phyloP scores from a whole-genome alignment of 176 grass and related monocot genomes.

The Bromus sterilis region DNA sequence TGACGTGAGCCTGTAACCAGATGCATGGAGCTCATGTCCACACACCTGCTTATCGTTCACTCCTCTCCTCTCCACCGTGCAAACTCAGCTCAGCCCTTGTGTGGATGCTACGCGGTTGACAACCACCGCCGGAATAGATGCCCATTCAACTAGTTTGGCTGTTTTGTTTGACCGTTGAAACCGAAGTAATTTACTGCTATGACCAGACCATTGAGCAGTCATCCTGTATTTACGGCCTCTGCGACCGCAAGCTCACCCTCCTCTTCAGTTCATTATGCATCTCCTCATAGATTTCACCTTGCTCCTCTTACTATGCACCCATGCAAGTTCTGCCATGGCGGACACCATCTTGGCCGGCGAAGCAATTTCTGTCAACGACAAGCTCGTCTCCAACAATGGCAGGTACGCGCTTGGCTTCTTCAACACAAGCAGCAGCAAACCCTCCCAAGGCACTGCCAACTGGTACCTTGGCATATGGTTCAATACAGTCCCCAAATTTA shows the following conservation, averaged over 20 bases:
- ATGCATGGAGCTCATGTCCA: neutral
- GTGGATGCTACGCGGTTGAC: neutral
- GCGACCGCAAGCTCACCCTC: neutral
- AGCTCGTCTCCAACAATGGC: conserved; percentile 28
- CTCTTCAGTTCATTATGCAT: conserved; percentile 3
- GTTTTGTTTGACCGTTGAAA: neutral
- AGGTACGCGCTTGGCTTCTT: conserved; percentile 72
- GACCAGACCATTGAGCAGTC: neutral
- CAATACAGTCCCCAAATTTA: conserved; percentile 21
- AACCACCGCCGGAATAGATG: neutral
- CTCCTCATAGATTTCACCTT: neutral
- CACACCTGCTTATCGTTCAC: neutral
- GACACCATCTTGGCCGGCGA: neutral
- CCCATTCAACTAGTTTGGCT: neutral
- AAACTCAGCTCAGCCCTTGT: neutral
- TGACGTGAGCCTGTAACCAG: neutral
- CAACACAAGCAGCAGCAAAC: neutral
- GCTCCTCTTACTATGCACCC: neutral
- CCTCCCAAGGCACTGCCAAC: neutral
- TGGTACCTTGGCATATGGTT: conserved; percentile 52
- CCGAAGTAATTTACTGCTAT: neutral
- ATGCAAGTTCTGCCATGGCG: neutral
- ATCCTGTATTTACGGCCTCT: neutral
- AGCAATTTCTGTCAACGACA: neutral
- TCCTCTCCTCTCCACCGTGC: neutral